Conservation (phyloP, 305 asterid genomes). For the Ajuga reptans region DNA sequence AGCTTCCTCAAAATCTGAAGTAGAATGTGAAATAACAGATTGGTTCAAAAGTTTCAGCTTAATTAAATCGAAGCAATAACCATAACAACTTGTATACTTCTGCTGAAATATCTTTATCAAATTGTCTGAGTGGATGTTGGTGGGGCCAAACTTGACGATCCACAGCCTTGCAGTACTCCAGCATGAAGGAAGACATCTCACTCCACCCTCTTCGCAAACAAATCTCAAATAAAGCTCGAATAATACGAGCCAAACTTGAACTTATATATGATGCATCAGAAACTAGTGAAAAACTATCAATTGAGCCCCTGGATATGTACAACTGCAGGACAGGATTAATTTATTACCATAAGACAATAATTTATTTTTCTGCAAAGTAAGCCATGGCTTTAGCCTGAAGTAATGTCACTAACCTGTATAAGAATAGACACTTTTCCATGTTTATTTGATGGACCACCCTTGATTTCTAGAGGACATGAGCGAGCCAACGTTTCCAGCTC, state of each 20-base stretch:
- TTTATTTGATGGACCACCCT: conserved; percentile 93
- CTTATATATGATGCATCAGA: conserved; percentile 93
- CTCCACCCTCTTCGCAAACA: conserved; percentile 96
- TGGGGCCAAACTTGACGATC: conserved; percentile 98
- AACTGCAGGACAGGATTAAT: conserved; percentile 49
- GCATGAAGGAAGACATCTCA: conserved; percentile 81
- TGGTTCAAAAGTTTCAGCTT: conserved; percentile 7
- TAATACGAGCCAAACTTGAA: conserved; percentile 92
- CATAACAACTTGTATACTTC: conserved; percentile 39
- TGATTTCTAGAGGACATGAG: conserved; percentile 73
- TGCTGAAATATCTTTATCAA: conserved; percentile 71
- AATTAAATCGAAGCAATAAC: conserved; percentile 11
- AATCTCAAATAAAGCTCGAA: conserved; percentile 93
- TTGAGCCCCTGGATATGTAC: conserved; percentile 77
- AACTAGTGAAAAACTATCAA: conserved; percentile 78
- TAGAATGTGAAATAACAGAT: conserved; percentile 12
- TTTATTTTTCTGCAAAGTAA: conserved; percentile 16
- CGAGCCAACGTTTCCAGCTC: conserved; percentile 84
- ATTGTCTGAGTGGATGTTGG: conserved; percentile 95
- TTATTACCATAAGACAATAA: conserved; percentile 20
- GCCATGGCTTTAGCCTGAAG: conserved; percentile 12
- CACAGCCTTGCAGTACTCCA: conserved; percentile 95
- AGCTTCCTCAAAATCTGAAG: conserved; percentile 86
- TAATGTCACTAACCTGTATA: conserved; percentile 60
- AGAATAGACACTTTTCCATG: conserved; percentile 93